phyloP scores from a whole-genome alignment of 495 filamentous ascomycete species.

The Aspergillus asperescens region DNA sequence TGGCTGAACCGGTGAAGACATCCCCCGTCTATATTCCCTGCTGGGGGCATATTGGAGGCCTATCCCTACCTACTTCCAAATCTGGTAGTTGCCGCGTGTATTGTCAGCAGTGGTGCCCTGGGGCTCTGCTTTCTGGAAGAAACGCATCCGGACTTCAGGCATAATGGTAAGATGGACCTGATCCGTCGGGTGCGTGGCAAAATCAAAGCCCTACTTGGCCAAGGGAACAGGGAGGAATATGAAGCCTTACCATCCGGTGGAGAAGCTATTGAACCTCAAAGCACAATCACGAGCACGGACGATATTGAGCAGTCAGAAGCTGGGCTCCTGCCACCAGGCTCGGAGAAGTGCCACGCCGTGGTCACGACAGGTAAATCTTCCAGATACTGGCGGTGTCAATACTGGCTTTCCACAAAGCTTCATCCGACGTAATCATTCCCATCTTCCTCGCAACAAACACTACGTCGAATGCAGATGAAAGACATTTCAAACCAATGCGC shows the following conservation, averaged over 20 bases:
- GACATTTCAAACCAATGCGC: neutral
- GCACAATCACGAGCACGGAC: neutral
- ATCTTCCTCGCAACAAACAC: neutral
- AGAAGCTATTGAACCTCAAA: neutral
- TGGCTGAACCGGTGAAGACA: neutral
- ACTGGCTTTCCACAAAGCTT: neutral
- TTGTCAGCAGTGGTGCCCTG: neutral
- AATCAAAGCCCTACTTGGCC: neutral
- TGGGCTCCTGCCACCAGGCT: neutral
- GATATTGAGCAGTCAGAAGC: neutral
- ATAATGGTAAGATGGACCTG: neutral
- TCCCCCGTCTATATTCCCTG: neutral
- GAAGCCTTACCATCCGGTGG: neutral
- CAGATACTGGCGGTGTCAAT: neutral
- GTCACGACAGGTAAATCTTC: neutral
- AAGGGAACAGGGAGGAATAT: neutral
- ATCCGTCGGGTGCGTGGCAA: neutral
- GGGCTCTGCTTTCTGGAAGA: neutral
- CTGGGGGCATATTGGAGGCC: neutral
- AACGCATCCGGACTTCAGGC: neutral
- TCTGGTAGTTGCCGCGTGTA: neutral
- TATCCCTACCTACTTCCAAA: neutral
- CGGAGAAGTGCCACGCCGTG: neutral
- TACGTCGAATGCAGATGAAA: neutral
- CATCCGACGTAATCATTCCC: neutral